A percentile compares a stretch with the other conserved stretches of the same genome.
Conservation (phyloP, 345 rosid genomes). For the Anacardium occidentale region DNA sequence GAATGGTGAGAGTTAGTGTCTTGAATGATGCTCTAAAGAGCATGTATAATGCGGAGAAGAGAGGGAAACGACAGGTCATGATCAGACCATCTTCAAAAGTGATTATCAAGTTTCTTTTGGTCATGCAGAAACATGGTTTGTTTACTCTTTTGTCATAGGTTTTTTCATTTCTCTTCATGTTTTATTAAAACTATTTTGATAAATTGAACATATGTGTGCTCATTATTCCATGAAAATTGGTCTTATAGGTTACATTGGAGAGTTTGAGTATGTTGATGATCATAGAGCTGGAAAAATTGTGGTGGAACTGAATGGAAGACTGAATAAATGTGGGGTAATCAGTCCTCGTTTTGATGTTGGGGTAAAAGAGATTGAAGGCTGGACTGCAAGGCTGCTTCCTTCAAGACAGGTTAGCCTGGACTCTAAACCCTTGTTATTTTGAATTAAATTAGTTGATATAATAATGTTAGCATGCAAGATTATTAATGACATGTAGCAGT, state of each 20-base stretch:
- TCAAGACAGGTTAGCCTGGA: slow-evolving; percentile 68
- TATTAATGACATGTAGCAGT: too few species aligned
- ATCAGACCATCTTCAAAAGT: slow-evolving; percentile 86
- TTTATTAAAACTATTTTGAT: background rate
- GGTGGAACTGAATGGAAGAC: slow-evolving; percentile 71
- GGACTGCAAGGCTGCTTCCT: slow-evolving; percentile 87
- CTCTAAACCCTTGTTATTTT: background rate
- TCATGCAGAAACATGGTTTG: slow-evolving; percentile 86
- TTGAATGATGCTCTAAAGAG: slow-evolving; percentile 84
- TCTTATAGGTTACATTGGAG: slow-evolving; percentile 67
- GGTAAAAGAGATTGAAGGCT: slow-evolving; percentile 76
- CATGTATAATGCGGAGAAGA: slow-evolving; percentile 83
- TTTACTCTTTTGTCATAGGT: background rate
- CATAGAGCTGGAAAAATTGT: slow-evolving; percentile 84
- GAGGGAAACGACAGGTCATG: slow-evolving; percentile 81
- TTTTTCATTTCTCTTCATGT: background rate
- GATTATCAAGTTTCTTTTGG: slow-evolving; percentile 73
- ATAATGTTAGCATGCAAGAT: too few species aligned
- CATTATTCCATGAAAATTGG: background rate
- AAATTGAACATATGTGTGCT: background rate
- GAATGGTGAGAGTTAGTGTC: slow-evolving; percentile 76
- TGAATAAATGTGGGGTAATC: slow-evolving; percentile 83
- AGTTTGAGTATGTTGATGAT: slow-evolving; percentile 81
- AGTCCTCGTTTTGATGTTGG: slow-evolving; percentile 89
- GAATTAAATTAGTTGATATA: background rate